These are phyloP conservation scores for Sphagnurus paluster DNA, from an alignment of 1,284 basidiomycete genomes.

Conservation along the genomic window DNA sequence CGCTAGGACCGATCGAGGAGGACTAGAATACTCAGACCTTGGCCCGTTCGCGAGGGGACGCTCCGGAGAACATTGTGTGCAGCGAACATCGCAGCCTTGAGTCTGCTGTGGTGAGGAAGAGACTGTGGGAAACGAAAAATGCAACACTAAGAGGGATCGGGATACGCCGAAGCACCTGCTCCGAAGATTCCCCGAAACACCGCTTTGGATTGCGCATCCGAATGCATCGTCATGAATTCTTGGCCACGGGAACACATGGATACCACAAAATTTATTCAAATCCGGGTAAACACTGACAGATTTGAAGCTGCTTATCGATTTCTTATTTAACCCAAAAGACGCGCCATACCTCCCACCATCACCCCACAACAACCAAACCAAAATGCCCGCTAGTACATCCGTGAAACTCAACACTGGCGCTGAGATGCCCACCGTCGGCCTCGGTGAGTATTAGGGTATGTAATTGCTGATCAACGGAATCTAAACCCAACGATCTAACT, in stretches of 20 bases:
- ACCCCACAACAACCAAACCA: conserved; percentile 4
- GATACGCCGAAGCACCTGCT: conserved; percentile 2
- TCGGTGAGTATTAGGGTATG: conserved; percentile 46
- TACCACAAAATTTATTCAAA: neutral
- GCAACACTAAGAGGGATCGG: neutral
- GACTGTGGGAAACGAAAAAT: conserved; percentile 1
- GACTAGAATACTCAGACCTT: conserved; percentile 44
- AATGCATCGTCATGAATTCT: too few relatives aligned
- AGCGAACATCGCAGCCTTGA: conserved; percentile 43
- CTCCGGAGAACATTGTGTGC: conserved; percentile 29
- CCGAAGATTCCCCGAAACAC: conserved; percentile 5
- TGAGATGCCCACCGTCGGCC: conserved; percentile 73
- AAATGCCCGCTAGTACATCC: conserved; percentile 46
- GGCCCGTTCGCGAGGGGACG: conserved; percentile 38
- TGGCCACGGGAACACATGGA: neutral
- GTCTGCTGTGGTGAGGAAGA: conserved; percentile 33
- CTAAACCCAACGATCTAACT: neutral
- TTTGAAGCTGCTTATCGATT: neutral
- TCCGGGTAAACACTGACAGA: conserved; percentile 10
- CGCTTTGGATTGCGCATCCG: neutral
- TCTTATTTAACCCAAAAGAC: conserved; percentile 1
- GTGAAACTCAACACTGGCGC: conserved; percentile 75
- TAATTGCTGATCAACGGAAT: neutral
- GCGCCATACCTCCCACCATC: neutral
- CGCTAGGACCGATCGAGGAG: conserved; percentile 39